Percentiles rank a stretch among this genome's conserved stretches.
Conservation (phyloP, 805 yeast species). For the Teunomyces gatunensis region DNA sequence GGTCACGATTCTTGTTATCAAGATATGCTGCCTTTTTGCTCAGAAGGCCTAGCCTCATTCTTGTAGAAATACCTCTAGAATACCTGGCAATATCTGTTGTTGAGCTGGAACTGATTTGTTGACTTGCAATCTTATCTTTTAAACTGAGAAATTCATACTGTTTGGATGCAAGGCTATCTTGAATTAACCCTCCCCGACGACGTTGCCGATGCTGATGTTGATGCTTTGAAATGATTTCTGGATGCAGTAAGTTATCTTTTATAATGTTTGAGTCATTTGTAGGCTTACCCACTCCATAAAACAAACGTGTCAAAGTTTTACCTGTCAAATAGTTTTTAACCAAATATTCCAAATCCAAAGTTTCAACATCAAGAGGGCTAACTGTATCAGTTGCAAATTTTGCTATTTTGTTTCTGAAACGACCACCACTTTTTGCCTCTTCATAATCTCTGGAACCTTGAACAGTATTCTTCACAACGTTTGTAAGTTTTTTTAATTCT, state of each 20-base stretch:
- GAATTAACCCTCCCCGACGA: neutral
- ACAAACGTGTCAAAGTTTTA: slow-evolving; percentile 30
- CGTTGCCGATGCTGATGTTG: slow-evolving; percentile 8
- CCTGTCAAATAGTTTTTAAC: slow-evolving; percentile 32
- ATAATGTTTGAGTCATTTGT: neutral
- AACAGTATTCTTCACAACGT: slow-evolving; percentile 69
- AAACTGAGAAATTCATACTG: slow-evolving; percentile 33
- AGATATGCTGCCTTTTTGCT: slow-evolving; percentile 11
- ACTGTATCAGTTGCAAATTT: slow-evolving; percentile 31
- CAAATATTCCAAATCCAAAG: slow-evolving; percentile 36
- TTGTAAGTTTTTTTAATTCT: slow-evolving; percentile 51
- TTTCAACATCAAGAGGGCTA: slow-evolving; percentile 40
- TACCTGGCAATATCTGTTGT: slow-evolving; percentile 21
- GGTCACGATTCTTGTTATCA: neutral
- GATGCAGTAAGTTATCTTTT: neutral
- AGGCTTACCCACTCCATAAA: slow-evolving; percentile 20
- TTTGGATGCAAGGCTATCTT: slow-evolving; percentile 1
- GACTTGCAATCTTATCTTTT: slow-evolving; percentile 27
- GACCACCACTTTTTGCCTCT: slow-evolving; percentile 19
- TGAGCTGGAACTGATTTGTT: slow-evolving; percentile 12
- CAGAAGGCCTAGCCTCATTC: slow-evolving; percentile 35
- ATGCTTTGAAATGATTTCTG: neutral
- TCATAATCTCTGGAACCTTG: slow-evolving; percentile 46
- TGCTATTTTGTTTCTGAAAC: slow-evolving; percentile 32
- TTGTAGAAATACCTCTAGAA: slow-evolving; percentile 30